Base-by-base conservation (phyloP, 805 yeast species). In the Metschnikowia picachoensis region DNA sequence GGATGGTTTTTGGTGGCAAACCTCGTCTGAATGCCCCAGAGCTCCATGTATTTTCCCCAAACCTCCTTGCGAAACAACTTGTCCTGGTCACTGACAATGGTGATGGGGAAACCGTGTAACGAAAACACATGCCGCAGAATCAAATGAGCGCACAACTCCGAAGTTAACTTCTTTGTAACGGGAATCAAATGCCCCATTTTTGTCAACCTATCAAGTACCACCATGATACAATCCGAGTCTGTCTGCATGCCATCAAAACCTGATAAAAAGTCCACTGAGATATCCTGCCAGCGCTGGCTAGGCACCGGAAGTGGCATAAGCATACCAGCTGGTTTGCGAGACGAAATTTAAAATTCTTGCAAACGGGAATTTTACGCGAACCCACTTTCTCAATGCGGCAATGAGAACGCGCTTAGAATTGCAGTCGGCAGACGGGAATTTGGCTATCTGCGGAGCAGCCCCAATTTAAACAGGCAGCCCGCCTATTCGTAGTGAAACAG, bases 261-360 rank as follows among this genome's bases (percentile, higher is more conserved):
- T 3, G 35, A 10, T 17, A 39, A n/a, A 16, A 31, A 39, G 4
- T 39, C 36, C 31, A 39, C n/a, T 1, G 36, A 13, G n/a, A 17
- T 32, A 4, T 16, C 29, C 16, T 31, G 15, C 42, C 42, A 39
- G 3, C 36, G 42, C 5, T n/a, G 30, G 8, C 15, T 15, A 6
- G 42, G 42, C 7, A 39, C 42, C n/a, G 35, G 15, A 17, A 39
- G 36, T n/a, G 42, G 42, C 12, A 12, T n/a, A 8, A 39, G 20
- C 30, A 39, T 11, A 7, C 42, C 42, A 13, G 29, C 30, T 5
- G 36, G 29, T 8, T 11, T 12, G 13, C 9, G 17, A 8, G 42
- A 20, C 17, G 36, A 20, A 16, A 36, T n/a, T n/a, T 20, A 20
- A 20, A 20, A 20, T 20, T 7, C 1, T 20, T 20, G 25, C 25